A percentile compares a stretch with the other conserved stretches of the same genome.
Conservation (phyloP, 2,329 filamentous ascomycete species). For the Phialemoniopsis sp. region DNA sequence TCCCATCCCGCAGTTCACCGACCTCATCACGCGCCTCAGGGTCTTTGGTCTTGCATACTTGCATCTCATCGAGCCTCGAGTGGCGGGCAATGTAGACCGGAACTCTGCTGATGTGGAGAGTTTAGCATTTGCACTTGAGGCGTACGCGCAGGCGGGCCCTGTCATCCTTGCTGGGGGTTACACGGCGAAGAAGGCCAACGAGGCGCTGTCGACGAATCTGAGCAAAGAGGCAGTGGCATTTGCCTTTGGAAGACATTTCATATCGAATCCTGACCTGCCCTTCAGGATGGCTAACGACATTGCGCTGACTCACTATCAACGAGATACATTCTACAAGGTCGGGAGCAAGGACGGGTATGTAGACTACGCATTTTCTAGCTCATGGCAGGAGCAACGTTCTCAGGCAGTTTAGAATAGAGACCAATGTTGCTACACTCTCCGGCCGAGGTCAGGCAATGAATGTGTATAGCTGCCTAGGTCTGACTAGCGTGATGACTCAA, state of each 20-base stretch:
- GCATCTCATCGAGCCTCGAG: conserved; percentile 50
- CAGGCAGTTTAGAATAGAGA: no score
- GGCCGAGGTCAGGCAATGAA: no score
- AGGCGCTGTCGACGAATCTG: no score
- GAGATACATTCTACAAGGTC: conserved; percentile 29
- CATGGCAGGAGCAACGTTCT: no score
- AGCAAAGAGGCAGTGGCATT: conserved; percentile 17
- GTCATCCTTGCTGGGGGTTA: conserved; percentile 23
- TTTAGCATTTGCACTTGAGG: conserved; percentile 21
- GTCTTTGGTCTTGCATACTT: conserved; percentile 42
- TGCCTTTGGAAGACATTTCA: conserved; percentile 35
- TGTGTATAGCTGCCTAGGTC: no score
- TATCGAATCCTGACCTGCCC: conserved; percentile 38
- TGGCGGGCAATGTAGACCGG: conserved; percentile 30
- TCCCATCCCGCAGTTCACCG: conserved; percentile 51
- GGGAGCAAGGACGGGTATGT: conserved; percentile 30
- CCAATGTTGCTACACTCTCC: no score
- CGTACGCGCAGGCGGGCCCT: conserved; percentile 19
- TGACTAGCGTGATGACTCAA: no score
- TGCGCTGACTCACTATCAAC: conserved; percentile 26
- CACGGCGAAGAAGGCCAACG: not conserved
- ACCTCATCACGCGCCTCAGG: conserved; percentile 45
- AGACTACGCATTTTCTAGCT: conserved; percentile 22
- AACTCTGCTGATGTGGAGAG: conserved; percentile 26
- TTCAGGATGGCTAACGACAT: conserved; percentile 31